Base-by-base conservation (phyloP, 2,329 filamentous ascomycete species). In the Nemania sp. region DNA sequence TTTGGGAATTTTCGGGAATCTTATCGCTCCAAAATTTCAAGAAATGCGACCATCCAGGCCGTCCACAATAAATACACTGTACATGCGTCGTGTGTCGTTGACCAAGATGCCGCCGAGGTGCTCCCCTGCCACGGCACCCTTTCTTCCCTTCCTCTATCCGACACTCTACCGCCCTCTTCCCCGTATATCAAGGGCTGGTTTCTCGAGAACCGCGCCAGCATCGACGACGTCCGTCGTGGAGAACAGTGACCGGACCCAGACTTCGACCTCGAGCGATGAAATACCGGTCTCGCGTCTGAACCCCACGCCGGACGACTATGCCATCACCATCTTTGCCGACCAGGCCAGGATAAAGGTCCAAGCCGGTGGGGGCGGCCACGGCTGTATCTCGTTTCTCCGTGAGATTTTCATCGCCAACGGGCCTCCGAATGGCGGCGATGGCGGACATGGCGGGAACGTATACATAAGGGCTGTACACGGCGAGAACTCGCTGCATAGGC, bases 391-490 rank as follows among this genome's bases (percentile, higher is more conserved):
- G 0, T 99, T 98, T 73, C 79, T 96, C 45, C 89, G 94, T 18
- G 95, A 99, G 71, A 94, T 94, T 65, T 98, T 90, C 75, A 82
- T 97, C 32, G 86, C 88, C 46, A 88, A 96, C 65, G 95, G 95
- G 0, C 95, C 95, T 11, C 87, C 95, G 10, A 98, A 99, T 75
- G 95, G 95, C 50, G 95, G 95, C 61, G 92, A 99, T 73, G 95
- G 95, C 43, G 95, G 95, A 4, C 90, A 87, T 57, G 95, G 95
- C 63, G 95, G 95, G 40, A 96, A 90, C 69, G 82, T 99, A 67
- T 98, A 96, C 75, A 96, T 99, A 59, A 94, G 98, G 77, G 93
- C 95, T 7, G 87, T 96, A 1, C 87, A 90, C 56, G 92, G 92
- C 60, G 90, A 98, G 76, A 98, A 92, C 0, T 97, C 92, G 54